Percentiles rank a stretch among this genome's conserved stretches.
Evolutionary conservation across 2,329 filamentous ascomycete species (phyloP).

Genomic region (Penicillium sp.): DNA sequence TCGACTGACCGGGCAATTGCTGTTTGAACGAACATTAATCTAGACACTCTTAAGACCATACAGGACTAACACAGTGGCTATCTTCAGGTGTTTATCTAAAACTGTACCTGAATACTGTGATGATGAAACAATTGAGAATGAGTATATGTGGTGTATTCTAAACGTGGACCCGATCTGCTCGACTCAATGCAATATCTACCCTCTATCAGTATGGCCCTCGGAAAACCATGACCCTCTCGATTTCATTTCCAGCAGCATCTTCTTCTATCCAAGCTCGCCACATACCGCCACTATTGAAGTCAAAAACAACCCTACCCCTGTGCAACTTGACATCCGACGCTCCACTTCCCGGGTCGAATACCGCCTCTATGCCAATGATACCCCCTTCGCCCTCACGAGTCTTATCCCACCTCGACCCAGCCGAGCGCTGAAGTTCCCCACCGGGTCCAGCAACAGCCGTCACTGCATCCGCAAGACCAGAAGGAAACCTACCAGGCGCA

Average conservation of each 20-base stretch:
- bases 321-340: constrained; percentile 38
- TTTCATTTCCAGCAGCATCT: constrained; percentile 30
- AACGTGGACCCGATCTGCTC: no score
- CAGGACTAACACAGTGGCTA: no score
- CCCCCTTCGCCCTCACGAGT: constrained; percentile 81
- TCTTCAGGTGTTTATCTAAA: no score
- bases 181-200: no score
- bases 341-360: constrained; percentile 56
- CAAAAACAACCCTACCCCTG: constrained; percentile 61
- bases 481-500: constrained; percentile 30
- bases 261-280: constrained; percentile 69
- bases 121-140: no score
- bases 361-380: constrained; percentile 67
- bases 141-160: no score
- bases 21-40: no score
- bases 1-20: no score
- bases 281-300: constrained; percentile 87
- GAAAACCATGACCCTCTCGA: constrained; percentile 47
- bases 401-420: constrained; percentile 68
- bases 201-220: constrained; percentile 35
- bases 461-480: constrained; percentile 58
- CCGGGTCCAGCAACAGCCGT: constrained; percentile 65
- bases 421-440: constrained; percentile 72
- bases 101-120: no score
- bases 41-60: no score